phyloP scores from a whole-genome alignment of 495 filamentous ascomycete genomes.

The Emericellopsis terricola region DNA sequence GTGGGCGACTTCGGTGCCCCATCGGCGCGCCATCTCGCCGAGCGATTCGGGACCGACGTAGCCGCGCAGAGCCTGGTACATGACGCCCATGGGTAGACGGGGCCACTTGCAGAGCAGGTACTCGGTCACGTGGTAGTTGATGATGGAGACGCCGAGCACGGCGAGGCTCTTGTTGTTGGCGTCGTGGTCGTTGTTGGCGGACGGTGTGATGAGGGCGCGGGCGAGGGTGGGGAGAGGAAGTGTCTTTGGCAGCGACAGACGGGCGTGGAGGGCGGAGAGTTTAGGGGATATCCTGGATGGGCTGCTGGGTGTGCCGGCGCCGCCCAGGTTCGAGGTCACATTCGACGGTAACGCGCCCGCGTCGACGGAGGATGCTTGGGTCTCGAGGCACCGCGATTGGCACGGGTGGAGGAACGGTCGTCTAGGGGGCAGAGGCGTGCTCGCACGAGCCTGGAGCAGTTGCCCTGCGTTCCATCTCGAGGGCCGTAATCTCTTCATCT shows the following conservation, averaged over 20 bases:
- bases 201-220: slow-evolving; percentile 65
- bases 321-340: too few species aligned
- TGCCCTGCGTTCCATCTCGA: slow-evolving; percentile 17
- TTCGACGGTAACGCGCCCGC: too few species aligned
- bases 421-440: slow-evolving; percentile 9
- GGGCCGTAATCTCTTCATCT: slow-evolving; percentile 25
- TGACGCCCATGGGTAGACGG: slow-evolving; percentile 64
- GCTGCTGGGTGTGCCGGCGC: too few species aligned
- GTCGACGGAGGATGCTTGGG: too few species aligned
- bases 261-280: slow-evolving; percentile 83
- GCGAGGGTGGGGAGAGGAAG: slow-evolving; percentile 76
- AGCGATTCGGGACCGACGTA: slow-evolving; percentile 61
- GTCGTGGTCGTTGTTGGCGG: slow-evolving; percentile 52
- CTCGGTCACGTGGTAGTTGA: slow-evolving; percentile 77
- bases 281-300: slow-evolving; percentile 66
- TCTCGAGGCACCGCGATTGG: too few species aligned
- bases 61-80: slow-evolving; percentile 68
- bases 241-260: slow-evolving; percentile 63
- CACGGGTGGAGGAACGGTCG: slow-evolving; percentile 5
- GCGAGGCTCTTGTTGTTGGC: slow-evolving; percentile 48
- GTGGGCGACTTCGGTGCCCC: slow-evolving; percentile 77
- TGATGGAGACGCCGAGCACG: slow-evolving; percentile 61
- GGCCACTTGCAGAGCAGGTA: slow-evolving; percentile 73
- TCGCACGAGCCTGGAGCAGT: slow-evolving; percentile 14
- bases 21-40: slow-evolving; percentile 50